These are phyloP conservation scores for Danielia reshetovae DNA, from an alignment of 805 yeast genomes.

Conservation along the genomic window DNA sequence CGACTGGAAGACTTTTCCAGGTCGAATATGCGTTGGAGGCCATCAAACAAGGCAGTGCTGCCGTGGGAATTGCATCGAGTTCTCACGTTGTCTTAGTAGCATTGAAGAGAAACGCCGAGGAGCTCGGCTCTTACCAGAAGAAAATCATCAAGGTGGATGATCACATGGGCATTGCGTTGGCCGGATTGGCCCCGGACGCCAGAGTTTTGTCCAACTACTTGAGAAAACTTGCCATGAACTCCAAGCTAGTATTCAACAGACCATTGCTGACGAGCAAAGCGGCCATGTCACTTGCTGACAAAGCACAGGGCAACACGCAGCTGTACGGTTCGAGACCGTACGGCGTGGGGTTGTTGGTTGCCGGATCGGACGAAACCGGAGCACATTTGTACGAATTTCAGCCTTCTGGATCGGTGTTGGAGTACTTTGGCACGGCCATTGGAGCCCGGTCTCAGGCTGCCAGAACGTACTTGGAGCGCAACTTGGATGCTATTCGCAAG, in stretches of 20 bases:
- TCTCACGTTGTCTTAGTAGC: conserved; percentile 91
- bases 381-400: conserved; percentile 93
- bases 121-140: conserved; percentile 93
- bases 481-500: conserved; percentile 61
- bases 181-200: conserved; percentile 98
- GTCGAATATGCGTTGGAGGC: conserved; percentile 84
- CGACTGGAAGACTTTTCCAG: conserved; percentile 89
- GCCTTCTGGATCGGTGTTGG: conserved; percentile 92
- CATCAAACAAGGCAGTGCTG: conserved; percentile 96
- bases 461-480: conserved; percentile 89
- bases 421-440: conserved; percentile 89
- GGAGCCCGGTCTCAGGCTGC: conserved; percentile 99
- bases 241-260: conserved; percentile 79
- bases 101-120: conserved; percentile 93
- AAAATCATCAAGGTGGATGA: conserved; percentile 88
- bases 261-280: conserved; percentile 82
- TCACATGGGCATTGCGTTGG: conserved; percentile 91
- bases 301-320: conserved; percentile 96
- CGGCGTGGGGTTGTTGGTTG: conserved; percentile 90
- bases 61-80: conserved; percentile 87
- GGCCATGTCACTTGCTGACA: conserved; percentile 83
- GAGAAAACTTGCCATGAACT: conserved; percentile 87
- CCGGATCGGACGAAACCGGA: conserved; percentile 91
- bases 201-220: conserved; percentile 85
- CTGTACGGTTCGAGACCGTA: conserved; percentile 95